Percentiles rank a stretch among this genome's conserved stretches.
Conservation (phyloP, 768 basidiomycete species). For the Russula virescens region DNA sequence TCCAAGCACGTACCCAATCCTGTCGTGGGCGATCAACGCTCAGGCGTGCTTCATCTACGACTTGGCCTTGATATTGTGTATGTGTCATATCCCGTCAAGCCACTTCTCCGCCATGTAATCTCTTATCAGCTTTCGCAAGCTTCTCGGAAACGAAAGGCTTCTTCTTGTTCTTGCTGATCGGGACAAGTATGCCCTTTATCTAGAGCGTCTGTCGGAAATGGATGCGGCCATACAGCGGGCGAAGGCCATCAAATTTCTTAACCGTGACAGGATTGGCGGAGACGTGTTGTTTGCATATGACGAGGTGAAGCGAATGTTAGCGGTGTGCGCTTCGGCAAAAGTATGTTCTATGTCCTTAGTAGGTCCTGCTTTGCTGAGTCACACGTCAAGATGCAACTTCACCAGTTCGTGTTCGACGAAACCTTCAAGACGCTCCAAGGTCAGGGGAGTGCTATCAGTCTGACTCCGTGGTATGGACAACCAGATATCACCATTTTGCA, state of each 20-base stretch:
- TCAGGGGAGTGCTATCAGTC: slow-evolving; percentile 36
- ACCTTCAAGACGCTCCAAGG: slow-evolving; percentile 36
- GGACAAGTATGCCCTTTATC: slow-evolving; percentile 6
- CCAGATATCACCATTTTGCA: slow-evolving; percentile 29
- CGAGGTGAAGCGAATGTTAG: slow-evolving; percentile 46
- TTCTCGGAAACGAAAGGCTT: slow-evolving; percentile 13
- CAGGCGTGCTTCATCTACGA: slow-evolving; percentile 1
- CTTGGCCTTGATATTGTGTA: slow-evolving; percentile 1
- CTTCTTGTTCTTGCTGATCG: slow-evolving; percentile 10
- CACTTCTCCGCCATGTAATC: slow-evolving; percentile 24
- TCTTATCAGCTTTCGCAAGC: slow-evolving; percentile 8
- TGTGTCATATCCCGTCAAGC: background rate
- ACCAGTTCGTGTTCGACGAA: slow-evolving; percentile 47
- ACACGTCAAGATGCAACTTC: slow-evolving; percentile 30
- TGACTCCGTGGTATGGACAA: slow-evolving; percentile 40
- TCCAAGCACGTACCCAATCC: slow-evolving; percentile 8
- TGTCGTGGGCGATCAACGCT: background rate
- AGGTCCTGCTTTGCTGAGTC: background rate
- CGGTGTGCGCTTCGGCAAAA: slow-evolving; percentile 40
- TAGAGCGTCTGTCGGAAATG: slow-evolving; percentile 3
- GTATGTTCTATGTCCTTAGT: slow-evolving; percentile 25
- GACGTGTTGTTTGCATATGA: slow-evolving; percentile 45
- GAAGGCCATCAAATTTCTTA: slow-evolving; percentile 26
- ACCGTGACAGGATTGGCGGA: slow-evolving; percentile 42
- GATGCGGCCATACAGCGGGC: background rate